Evolutionary conservation across 345 rosid genomes (phyloP), one percentile per base, ranked within the genome.

Genomic region (Sapria himalayana): DNA sequence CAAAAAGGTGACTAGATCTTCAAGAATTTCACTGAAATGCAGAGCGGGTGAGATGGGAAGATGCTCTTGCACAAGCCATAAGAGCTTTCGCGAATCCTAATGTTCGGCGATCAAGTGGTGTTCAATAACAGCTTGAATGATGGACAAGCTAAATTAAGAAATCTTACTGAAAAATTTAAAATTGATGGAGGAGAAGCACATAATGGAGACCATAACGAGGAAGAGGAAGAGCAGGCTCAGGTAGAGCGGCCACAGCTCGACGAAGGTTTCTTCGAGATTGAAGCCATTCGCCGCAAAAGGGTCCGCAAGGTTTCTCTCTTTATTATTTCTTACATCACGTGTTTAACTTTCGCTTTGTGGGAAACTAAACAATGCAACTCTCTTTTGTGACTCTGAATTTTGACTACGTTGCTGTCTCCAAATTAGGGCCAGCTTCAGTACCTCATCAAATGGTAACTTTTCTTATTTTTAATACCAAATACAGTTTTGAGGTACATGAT

Each of bases 191-290:
- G 55, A 0, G 85, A 37, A 0, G 75, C 56, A 1, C 79, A 25
- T 13, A 70, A 45, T 7, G 69, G 29, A 9, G 70, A 23, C 16
- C 81, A 45, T 3, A 71, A 20, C 12, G 69, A 46, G 5, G 67
- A 39, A 14, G 73, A 25, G 3, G 67, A 37, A 10, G 57, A 14
- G 1, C 54, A 48, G 9, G 75, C 5, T 9, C 52, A 33, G 9
- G 63, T 61, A 15, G 77, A 78, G 17, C 57, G 86, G 52, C 66
- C 92, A n/a, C 80, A 75, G 55, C 89, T 84, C 0, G 96, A 67
- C 15, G 99, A 91, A 39, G 99, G 92, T 10, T 91, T 61, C 61
- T 91, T 29, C 46, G 99, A 91, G 66, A 91, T 91, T 45, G 96
- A 91, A 74, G 85, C 89, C 43, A 82, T 91, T 57, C 94, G 94